A percentile compares a stretch with the other conserved stretches of the same genome.
These are phyloP conservation scores for Colletotrichum filicis DNA, from an alignment of 2,329 filamentous ascomycete genomes.

Conservation along the genomic window DNA sequence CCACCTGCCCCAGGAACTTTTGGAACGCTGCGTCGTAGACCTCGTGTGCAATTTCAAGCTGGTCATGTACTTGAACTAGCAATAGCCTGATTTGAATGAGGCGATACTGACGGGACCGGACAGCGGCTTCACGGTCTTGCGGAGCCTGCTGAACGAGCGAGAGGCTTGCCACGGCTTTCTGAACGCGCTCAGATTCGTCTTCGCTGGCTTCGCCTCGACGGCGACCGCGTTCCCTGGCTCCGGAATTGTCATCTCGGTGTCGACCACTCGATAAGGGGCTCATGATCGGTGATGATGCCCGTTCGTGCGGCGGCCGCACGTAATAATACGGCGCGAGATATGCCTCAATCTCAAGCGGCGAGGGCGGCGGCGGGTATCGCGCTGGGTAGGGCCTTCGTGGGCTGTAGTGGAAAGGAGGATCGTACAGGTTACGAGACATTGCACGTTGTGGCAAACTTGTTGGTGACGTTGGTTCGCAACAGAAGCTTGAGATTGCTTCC, in stretches of 20 bases:
- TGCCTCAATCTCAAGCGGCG: neutral
- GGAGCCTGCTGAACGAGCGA: neutral
- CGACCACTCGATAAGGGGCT: neutral
- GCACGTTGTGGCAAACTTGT: neutral
- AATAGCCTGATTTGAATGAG: conserved; percentile 15
- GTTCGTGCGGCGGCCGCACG: neutral
- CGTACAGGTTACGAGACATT: neutral
- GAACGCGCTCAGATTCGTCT: neutral
- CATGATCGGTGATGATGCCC: neutral
- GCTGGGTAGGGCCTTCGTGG: neutral
- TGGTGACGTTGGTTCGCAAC: neutral
- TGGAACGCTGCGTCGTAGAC: neutral
- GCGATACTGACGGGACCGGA: neutral
- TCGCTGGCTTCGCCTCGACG: neutral
- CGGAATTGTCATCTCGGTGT: neutral
- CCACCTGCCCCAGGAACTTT: neutral
- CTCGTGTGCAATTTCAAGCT: conserved; percentile 19
- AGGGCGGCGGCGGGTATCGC: neutral
- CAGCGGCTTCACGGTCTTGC: neutral
- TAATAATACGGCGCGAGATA: neutral
- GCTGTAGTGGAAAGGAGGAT: neutral
- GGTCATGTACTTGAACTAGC: conserved; percentile 7
- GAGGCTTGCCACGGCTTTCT: neutral
- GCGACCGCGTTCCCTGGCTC: too few species aligned
- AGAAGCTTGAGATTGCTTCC: neutral